Conservation (phyloP, 768 basidiomycete species). For the Strobilomyces dryophilus region DNA sequence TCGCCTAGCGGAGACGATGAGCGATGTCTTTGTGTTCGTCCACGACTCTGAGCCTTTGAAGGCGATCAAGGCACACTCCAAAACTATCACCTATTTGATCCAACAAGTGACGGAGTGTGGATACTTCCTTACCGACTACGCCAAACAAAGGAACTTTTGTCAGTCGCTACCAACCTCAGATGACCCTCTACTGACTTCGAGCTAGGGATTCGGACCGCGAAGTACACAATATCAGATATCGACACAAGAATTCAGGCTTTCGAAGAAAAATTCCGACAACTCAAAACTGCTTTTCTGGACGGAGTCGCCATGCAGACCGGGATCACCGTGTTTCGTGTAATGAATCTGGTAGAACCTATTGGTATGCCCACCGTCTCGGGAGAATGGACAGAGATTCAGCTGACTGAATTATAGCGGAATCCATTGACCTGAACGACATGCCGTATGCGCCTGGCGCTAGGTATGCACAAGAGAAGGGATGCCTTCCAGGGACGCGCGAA, state of each 20-base stretch:
- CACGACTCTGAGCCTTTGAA: background rate
- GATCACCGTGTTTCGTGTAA: background rate
- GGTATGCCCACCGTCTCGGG: no score
- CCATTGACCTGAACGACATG: no score
- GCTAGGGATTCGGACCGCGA: background rate
- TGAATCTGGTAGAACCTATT: background rate
- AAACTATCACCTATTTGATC: background rate
- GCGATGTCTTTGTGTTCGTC: background rate
- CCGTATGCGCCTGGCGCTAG: background rate
- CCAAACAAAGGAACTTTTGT: background rate
- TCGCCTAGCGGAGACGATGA: background rate
- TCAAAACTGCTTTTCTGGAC: background rate
- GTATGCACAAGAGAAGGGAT: background rate
- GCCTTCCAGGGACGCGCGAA: conserved; percentile 1
- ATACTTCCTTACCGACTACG: background rate
- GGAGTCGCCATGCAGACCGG: background rate
- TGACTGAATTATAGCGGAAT: no score
- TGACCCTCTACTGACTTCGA: background rate
- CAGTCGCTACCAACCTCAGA: background rate
- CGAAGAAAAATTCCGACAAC: background rate
- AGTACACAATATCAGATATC: background rate
- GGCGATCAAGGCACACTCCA: background rate
- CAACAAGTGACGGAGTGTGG: background rate
- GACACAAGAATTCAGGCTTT: background rate
- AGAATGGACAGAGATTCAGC: no score